Percentiles rank a stretch among this genome's conserved stretches.
Conservation (phyloP, 163 green algal genomes). For the Coccomyxa subellipsoidea region DNA sequence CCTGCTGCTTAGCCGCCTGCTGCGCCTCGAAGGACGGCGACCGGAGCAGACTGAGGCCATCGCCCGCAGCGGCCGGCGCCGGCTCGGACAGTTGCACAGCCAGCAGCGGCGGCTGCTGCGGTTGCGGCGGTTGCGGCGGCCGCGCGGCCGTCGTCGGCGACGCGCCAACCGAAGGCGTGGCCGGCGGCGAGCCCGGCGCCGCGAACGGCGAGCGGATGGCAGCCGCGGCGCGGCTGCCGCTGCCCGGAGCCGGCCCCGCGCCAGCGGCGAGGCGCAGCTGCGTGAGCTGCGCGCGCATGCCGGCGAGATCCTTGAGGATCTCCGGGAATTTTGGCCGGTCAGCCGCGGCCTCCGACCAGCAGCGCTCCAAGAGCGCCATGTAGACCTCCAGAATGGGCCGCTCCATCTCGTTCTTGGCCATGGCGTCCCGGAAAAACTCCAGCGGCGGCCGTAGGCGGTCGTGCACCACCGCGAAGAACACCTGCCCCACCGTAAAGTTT, state of each 20-base stretch:
- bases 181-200: background rate
- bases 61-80: background rate
- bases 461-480: slow-evolving; percentile 28
- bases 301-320: background rate
- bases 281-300: background rate
- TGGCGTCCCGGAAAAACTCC: background rate
- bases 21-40: background rate
- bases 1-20: background rate
- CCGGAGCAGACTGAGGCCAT: background rate
- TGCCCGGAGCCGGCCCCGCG: no score
- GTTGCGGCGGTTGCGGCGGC: background rate
- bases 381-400: slow-evolving; percentile 8
- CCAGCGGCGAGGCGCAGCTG: background rate
- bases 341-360: slow-evolving; percentile 15
- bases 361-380: slow-evolving; percentile 16
- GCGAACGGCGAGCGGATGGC: background rate
- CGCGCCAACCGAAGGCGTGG: background rate
- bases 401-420: background rate
- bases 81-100: no score
- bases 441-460: slow-evolving; percentile 16
- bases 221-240: background rate
- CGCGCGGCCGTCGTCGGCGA: background rate
- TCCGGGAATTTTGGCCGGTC: slow-evolving; percentile 1
- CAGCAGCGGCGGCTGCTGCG: no score
- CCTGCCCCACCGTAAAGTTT: slow-evolving; percentile 20